These are phyloP conservation scores for Colletotrichum kahawae DNA, from an alignment of 2,329 filamentous ascomycete species.

Conservation along the genomic window DNA sequence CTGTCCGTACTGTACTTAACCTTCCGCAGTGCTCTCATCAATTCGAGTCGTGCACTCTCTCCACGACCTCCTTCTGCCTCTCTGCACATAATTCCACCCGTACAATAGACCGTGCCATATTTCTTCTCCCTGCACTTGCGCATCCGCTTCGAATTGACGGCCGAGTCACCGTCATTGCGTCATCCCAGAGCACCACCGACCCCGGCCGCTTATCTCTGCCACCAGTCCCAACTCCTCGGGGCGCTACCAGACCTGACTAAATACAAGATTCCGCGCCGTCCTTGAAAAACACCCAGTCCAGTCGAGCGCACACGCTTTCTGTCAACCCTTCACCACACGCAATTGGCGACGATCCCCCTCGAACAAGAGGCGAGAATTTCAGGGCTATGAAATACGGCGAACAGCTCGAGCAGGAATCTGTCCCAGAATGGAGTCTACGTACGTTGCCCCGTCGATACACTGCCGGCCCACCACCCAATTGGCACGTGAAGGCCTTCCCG, in stretches of 20 bases:
- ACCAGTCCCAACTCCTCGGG: not conserved
- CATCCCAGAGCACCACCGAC: not conserved
- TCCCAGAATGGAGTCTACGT: slow-evolving; percentile 84
- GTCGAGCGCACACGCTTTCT: not conserved
- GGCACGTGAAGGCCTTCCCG: not conserved
- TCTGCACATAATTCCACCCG: not conserved
- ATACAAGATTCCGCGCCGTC: slow-evolving; percentile 12
- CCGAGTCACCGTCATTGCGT: slow-evolving; percentile 18
- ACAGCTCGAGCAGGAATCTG: slow-evolving; percentile 75
- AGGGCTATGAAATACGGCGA: slow-evolving; percentile 76
- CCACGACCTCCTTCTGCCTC: not conserved
- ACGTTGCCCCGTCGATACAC: slow-evolving; percentile 29
- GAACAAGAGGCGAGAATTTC: not conserved
- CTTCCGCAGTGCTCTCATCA: not conserved
- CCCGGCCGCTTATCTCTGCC: slow-evolving; percentile 10
- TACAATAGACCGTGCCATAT: not conserved
- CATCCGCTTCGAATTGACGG: not conserved
- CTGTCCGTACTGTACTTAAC: not conserved
- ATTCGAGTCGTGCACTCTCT: not conserved
- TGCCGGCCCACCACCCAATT: not conserved
- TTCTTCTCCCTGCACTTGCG: not conserved
- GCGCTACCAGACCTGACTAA: slow-evolving; percentile 4
- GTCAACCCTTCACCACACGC: not conserved
- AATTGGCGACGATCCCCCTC: slow-evolving; percentile 11
- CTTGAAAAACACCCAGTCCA: not conserved